Evolutionary conservation across 2,329 filamentous ascomycete genomes (phyloP).

Genomic region (Fonsecaea pedrosoi): DNA sequence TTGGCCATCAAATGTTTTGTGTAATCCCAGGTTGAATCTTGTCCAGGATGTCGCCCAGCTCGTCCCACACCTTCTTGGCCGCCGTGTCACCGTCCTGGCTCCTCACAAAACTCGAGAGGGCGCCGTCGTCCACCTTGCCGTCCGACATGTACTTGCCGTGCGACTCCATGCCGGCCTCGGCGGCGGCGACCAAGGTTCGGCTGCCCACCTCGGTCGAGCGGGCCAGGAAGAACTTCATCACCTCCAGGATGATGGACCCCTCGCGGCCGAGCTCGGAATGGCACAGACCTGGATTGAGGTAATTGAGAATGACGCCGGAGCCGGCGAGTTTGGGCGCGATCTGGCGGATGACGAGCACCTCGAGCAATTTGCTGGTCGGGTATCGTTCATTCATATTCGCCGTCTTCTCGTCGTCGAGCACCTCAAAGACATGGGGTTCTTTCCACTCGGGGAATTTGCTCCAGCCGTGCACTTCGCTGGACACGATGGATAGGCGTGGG

Average conservation of each 20-base stretch:
- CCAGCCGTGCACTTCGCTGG: constrained; percentile 53
- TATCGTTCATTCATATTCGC: constrained; percentile 54
- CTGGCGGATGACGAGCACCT: constrained; percentile 54
- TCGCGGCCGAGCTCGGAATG: constrained; percentile 56
- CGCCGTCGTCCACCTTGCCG: constrained; percentile 39
- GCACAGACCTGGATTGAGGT: constrained; percentile 62
- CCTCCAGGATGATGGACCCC: constrained; percentile 25
- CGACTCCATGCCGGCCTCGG: constrained; percentile 48
- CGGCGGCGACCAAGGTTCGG: constrained; percentile 53
- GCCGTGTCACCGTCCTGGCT: constrained; percentile 49
- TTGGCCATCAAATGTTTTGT: constrained; percentile 20
- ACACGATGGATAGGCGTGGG: constrained; percentile 49
- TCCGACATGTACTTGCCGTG: constrained; percentile 58
- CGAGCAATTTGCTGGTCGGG: constrained; percentile 56
- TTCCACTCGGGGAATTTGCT: constrained; percentile 49
- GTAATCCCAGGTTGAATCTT: constrained; percentile 50
- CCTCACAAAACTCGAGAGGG: constrained; percentile 48
- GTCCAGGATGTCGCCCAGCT: constrained; percentile 53
- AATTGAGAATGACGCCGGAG: constrained; percentile 57
- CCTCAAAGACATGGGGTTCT: constrained; percentile 46
- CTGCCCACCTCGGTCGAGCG: constrained; percentile 57
- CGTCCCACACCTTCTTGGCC: constrained; percentile 53
- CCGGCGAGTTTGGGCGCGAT: constrained; percentile 32
- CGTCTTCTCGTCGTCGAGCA: constrained; percentile 47
- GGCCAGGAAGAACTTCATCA: constrained; percentile 49